These are phyloP conservation scores for Colletotrichum gloeosporioides DNA, from an alignment of 2,329 filamentous ascomycete species.

Conservation along the genomic window DNA sequence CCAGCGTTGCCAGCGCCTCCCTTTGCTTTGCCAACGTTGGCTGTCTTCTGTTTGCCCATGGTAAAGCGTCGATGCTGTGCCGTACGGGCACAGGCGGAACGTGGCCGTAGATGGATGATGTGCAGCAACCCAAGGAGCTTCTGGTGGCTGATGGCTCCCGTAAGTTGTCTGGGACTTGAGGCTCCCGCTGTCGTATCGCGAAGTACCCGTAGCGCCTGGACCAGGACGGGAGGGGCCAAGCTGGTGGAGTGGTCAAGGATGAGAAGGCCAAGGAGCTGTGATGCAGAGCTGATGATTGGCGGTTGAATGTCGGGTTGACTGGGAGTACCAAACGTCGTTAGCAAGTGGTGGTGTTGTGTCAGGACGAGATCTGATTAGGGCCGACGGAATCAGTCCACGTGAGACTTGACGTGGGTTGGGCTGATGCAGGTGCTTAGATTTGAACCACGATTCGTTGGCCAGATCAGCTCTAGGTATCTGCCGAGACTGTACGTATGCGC, in stretches of 20 bases:
- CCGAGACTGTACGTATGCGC: neutral
- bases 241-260: neutral
- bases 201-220: neutral
- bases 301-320: neutral
- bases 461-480: neutral
- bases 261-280: neutral
- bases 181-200: slow-evolving; percentile 4
- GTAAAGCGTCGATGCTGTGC: slow-evolving; percentile 13
- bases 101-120: slow-evolving; percentile 3
- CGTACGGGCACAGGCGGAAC: neutral
- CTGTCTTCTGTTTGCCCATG: slow-evolving; percentile 25
- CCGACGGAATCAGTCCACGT: neutral
- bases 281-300: neutral
- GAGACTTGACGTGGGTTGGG: neutral
- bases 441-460: neutral
- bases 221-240: neutral
- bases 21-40: slow-evolving; percentile 16
- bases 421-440: neutral
- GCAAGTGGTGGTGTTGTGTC: neutral
- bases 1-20: neutral
- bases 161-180: slow-evolving; percentile 15
- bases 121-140: slow-evolving; percentile 5
- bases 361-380: neutral
- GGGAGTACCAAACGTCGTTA: neutral
- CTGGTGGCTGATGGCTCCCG: slow-evolving; percentile 9